Conservation (phyloP, 2,329 filamentous ascomycete genomes). For the Hirsutella minnesotensis region DNA sequence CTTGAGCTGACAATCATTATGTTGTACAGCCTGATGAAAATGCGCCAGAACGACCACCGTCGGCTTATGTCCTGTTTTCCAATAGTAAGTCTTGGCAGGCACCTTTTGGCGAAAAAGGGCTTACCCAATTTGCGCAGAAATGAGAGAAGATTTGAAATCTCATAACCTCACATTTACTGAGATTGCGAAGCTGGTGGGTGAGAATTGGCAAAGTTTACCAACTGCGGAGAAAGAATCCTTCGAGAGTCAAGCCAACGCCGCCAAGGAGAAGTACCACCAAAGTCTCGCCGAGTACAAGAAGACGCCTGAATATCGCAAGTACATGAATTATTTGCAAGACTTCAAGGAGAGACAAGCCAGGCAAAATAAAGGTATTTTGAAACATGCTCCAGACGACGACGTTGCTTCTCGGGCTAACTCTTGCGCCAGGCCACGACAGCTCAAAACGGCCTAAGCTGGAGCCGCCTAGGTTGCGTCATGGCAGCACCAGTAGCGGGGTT, state of each 20-base stretch:
- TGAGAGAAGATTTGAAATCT: conserved; percentile 66
- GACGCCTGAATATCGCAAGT: conserved; percentile 55
- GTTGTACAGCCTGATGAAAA: conserved; percentile 72
- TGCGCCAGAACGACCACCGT: conserved; percentile 68
- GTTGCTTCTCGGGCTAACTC: conserved; percentile 1
- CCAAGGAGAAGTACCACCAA: conserved; percentile 68
- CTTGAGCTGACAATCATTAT: no score
- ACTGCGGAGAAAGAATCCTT: conserved; percentile 58
- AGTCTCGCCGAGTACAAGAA: conserved; percentile 68
- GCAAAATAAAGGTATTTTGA: conserved; percentile 38
- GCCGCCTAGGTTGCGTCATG: conserved; percentile 19
- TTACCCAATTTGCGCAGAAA: conserved; percentile 35
- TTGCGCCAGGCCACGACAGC: conserved; percentile 20
- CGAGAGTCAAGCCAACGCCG: conserved; percentile 57
- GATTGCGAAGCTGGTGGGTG: conserved; percentile 71
- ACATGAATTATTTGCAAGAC: conserved; percentile 60
- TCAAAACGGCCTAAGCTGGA: conserved; percentile 39
- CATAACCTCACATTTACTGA: conserved; percentile 71
- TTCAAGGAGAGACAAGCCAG: conserved; percentile 63
- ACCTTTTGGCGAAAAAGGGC: neutral
- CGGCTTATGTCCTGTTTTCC: conserved; percentile 76
- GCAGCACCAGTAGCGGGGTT: conserved; percentile 27
- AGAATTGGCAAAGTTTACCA: conserved; percentile 66
- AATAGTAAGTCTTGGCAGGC: conserved; percentile 51
- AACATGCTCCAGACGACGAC: no score